Evolutionary conservation across 805 yeast genomes (phyloP), one percentile per base, ranked within the genome.

Genomic region (Brettanomyces anomalus): DNA sequence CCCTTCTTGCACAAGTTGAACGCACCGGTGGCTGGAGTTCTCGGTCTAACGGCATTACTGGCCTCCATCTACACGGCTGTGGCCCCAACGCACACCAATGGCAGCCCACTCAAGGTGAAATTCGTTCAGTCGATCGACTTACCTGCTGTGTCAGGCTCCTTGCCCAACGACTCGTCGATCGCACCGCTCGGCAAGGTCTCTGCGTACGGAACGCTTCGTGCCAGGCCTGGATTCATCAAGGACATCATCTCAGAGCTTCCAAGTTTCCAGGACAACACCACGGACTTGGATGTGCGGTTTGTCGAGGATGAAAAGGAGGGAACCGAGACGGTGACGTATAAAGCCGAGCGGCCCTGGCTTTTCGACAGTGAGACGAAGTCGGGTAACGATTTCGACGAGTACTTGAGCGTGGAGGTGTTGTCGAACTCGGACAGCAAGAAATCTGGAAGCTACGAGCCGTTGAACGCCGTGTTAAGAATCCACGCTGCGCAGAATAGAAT

Each of bases 1-100:
- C 87, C 93, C 5, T 85, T 85, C 55, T 62, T 77, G 33, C 82
- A 81, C 62, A 83, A 81, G 55, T 55, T 84, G 42, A 82, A 83
- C 57, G 66, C 73, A 39, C 46, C 74, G 14, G 60, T 78, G 33
- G 68, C 76, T 1, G 58, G 77, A 33, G 53, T 68, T 2, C 57
- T 80, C 18, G 46, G 69, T 0, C 42, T 65, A 10, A 53, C 70
- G 2, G 56, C 72, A 17, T 46, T 70, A 5, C 43, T 67, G 11
- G 70, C 75, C 11, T 53, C 70, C 4, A 46, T 65, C 2, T 45
- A 63, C 8, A 55, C 78, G 17, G 51, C 65, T n/a, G 48, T 66
- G 17, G 58, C 66, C 14, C 57, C 61, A 3, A 84, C 96, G n/a
- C 85, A 81, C 57, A 74, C 79, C 26, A 65, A 67, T 20, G 53